phyloP scores from a whole-genome alignment of 441 rosid genomes.

The Flueggea neowawraea region DNA sequence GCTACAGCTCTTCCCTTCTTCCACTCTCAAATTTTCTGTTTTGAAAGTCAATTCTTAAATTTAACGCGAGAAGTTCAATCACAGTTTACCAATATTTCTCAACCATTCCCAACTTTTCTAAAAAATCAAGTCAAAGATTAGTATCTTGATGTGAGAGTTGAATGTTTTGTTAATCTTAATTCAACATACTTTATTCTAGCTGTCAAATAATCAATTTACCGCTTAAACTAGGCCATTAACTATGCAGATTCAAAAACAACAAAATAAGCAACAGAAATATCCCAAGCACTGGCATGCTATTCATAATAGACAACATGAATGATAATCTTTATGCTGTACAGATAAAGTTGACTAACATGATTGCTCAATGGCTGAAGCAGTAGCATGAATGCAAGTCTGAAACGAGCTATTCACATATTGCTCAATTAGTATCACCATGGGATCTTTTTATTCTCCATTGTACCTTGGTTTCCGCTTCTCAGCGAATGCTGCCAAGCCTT shows the following conservation, averaged over 20 bases:
- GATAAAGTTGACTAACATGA: too few relatives aligned
- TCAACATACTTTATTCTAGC: background rate
- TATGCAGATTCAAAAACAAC: background rate
- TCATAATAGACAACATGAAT: background rate
- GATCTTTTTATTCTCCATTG: slow-evolving; percentile 36
- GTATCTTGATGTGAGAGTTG: background rate
- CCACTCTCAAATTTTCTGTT: too few relatives aligned
- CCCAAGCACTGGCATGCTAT: background rate
- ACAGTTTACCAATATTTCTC: too few relatives aligned
- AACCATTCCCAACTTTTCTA: too few relatives aligned
- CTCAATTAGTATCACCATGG: too few relatives aligned
- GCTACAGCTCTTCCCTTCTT: too few relatives aligned
- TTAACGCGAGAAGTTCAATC: too few relatives aligned
- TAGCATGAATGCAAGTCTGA: too few relatives aligned
- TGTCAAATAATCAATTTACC: background rate
- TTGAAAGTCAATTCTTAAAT: too few relatives aligned
- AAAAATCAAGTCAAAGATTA: background rate
- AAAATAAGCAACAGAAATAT: background rate
- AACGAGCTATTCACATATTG: too few relatives aligned
- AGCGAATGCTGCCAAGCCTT: slow-evolving; percentile 88
- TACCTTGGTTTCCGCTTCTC: slow-evolving; percentile 83
- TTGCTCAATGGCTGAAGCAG: too few relatives aligned
- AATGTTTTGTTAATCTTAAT: background rate
- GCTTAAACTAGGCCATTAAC: background rate
- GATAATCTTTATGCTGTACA: background rate